Conservation (phyloP, 2,329 filamentous ascomycete genomes). For the Pseudocercospora crystallina region DNA sequence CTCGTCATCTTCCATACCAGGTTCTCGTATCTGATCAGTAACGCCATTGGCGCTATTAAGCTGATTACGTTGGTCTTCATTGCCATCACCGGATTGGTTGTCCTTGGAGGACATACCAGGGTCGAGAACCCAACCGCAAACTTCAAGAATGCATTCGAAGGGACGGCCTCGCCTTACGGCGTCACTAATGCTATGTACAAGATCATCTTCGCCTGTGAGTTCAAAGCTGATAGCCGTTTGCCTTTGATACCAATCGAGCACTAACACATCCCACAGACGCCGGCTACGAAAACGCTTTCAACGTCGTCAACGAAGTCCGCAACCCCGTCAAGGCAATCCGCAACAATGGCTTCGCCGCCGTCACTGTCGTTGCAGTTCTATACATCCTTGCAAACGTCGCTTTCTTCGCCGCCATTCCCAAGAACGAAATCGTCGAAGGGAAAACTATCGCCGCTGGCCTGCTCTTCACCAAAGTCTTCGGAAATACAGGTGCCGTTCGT, state of each 20-base stretch:
- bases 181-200: conserved; percentile 58
- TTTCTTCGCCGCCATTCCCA: conserved; percentile 58
- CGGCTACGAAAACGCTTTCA: conserved; percentile 56
- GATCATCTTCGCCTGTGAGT: conserved; percentile 46
- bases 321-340: conserved; percentile 59
- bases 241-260: background rate
- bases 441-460: conserved; percentile 57
- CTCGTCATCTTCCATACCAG: conserved; percentile 55
- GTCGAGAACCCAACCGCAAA: conserved; percentile 55
- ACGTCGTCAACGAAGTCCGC: conserved; percentile 62
- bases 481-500: conserved; percentile 47
- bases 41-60: conserved; percentile 60
- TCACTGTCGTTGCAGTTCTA: conserved; percentile 48
- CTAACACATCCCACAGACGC: conserved; percentile 3
- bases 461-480: conserved; percentile 62
- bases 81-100: conserved; percentile 56
- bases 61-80: conserved; percentile 61
- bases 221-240: background rate
- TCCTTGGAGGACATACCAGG: conserved; percentile 57
- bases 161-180: conserved; percentile 48
- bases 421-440: conserved; percentile 48
- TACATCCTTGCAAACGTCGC: conserved; percentile 61
- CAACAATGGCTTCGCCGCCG: conserved; percentile 36
- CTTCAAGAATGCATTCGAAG: conserved; percentile 57
- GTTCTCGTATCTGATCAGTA: conserved; percentile 57